These are phyloP conservation scores for Citrus sinensis DNA, from an alignment of 345 rosid genomes.

Conservation along the genomic window DNA sequence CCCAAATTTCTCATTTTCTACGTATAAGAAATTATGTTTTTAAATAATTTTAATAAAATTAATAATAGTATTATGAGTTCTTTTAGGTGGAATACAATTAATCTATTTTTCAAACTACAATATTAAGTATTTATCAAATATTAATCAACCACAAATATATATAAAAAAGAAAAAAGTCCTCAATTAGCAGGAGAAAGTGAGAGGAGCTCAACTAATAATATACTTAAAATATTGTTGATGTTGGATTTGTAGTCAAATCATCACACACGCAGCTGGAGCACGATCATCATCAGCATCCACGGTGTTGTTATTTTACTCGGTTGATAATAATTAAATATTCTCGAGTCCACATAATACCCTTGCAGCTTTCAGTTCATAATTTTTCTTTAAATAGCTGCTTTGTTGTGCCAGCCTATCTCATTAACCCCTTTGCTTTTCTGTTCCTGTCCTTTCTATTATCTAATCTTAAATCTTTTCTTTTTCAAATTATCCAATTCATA, in stretches of 20 bases:
- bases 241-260: background rate
- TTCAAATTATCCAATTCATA: background rate
- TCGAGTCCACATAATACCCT: background rate
- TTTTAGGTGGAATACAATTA: too few relatives aligned
- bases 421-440: background rate
- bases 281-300: background rate
- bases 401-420: background rate
- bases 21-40: too few relatives aligned
- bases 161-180: too few relatives aligned
- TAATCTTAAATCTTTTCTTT: background rate
- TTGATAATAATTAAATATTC: background rate
- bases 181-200: too few relatives aligned
- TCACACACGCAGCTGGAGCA: background rate
- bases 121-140: too few relatives aligned
- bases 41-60: too few relatives aligned
- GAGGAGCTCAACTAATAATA: too few relatives aligned
- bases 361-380: background rate
- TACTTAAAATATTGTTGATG: background rate
- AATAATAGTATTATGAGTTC: too few relatives aligned
- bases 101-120: too few relatives aligned
- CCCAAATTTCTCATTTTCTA: too few relatives aligned
- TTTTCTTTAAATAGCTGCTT: constrained; percentile 6
- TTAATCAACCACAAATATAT: too few relatives aligned
- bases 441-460: background rate
- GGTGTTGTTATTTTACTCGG: background rate